Percentiles rank a stretch among this genome's conserved stretches.
phyloP scores from a whole-genome alignment of 2,329 filamentous ascomycete species.

The Sordariomycetes sp. region DNA sequence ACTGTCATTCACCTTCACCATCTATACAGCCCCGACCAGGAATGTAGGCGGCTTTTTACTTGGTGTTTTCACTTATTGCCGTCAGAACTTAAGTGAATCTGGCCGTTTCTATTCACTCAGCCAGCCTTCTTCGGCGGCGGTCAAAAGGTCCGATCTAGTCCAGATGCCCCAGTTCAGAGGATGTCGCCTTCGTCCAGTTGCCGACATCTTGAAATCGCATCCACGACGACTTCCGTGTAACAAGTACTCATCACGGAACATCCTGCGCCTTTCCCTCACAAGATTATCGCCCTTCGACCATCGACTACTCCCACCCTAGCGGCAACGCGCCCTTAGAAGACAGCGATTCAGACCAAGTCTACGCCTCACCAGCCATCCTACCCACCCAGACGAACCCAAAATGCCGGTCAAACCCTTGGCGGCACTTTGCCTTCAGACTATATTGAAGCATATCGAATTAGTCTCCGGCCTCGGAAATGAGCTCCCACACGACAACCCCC shows the following conservation, averaged over 20 bases:
- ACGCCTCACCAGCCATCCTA: background rate
- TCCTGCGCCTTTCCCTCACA: background rate
- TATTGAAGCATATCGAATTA: slow-evolving; percentile 36
- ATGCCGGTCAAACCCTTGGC: slow-evolving; percentile 36
- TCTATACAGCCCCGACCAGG: too few species aligned
- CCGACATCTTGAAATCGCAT: background rate
- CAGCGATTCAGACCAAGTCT: background rate
- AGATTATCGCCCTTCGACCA: background rate
- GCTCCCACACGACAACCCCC: slow-evolving; percentile 42
- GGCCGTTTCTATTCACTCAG: background rate
- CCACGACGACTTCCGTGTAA: background rate
- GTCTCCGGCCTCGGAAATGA: slow-evolving; percentile 60
- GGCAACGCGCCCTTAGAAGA: background rate
- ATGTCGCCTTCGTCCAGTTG: background rate
- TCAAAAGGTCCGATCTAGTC: background rate
- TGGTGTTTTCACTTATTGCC: background rate
- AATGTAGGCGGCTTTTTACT: too few species aligned
- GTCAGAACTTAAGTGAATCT: background rate
- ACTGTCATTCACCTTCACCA: background rate
- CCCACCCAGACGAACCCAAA: background rate
- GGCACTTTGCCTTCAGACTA: slow-evolving; percentile 34
- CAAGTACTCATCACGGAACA: background rate
- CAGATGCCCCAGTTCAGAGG: background rate
- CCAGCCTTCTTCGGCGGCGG: background rate
- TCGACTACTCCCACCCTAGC: background rate